Evolutionary conservation across 169 alveolate species (phyloP).

Genomic region (Plasmodium malariae): DNA sequence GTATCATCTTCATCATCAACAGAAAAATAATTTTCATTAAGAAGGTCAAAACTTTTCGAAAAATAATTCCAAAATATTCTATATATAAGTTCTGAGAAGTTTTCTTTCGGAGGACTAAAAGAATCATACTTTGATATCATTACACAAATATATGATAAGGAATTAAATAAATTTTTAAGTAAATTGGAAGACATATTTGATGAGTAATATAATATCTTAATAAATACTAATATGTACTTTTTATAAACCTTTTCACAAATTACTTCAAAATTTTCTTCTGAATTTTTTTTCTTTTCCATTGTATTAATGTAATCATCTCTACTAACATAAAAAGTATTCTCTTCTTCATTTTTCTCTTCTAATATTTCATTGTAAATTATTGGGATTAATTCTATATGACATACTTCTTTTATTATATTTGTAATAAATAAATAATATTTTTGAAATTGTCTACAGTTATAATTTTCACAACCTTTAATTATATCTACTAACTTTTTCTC

Average conservation of each 20-base stretch:
- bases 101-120: conserved; percentile 33
- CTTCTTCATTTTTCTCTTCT: conserved; percentile 47
- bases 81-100: conserved; percentile 50
- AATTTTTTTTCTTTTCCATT: conserved; percentile 33
- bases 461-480: conserved; percentile 33
- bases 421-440: conserved; percentile 48
- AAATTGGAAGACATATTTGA: conserved; percentile 20
- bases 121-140: conserved; percentile 60
- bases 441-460: conserved; percentile 22
- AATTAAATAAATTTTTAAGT: conserved; percentile 32
- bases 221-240: conserved; percentile 62
- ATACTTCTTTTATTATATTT: conserved; percentile 51
- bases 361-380: conserved; percentile 66
- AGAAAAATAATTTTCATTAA: conserved; percentile 32
- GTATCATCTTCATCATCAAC: conserved; percentile 17
- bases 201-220: conserved; percentile 45
- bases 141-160: conserved; percentile 56
- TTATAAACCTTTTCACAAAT: conserved; percentile 54
- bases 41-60: conserved; percentile 46
- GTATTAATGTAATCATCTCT: conserved; percentile 9
- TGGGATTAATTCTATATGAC: conserved; percentile 60
- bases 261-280: conserved; percentile 35
- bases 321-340: conserved; percentile 11
- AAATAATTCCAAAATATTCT: conserved; percentile 75
- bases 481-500: conserved; percentile 33